Base-by-base conservation (phyloP, 1,284 basidiomycete genomes). In the Phylloboletellus chloephorus region DNA sequence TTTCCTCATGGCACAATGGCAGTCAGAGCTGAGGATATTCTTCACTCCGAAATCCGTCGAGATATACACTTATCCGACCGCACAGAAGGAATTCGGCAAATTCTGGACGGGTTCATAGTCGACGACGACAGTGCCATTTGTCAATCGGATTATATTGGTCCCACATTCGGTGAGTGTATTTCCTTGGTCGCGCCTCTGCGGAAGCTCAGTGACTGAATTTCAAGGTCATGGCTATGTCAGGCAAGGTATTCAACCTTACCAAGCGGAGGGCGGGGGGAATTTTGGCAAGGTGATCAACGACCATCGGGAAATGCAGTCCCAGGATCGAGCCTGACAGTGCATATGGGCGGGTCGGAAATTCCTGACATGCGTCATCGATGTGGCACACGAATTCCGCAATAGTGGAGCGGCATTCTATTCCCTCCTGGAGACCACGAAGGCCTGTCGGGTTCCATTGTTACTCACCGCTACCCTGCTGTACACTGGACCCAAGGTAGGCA, bases 111-210 rank as follows among this genome's bases (percentile, higher is more conserved):
- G 35, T 1, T 35, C 37, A 17, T 46, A 41, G 44, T 26, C 25
- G 22, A 46, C 37, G 6, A 46, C 37, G 3, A 47, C 21, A 19
- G 46, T 30, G 11, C 45, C 43, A 1, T 30, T 19, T 8, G 46
- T 47, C 0, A 47, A 33, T 19, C 9, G 45, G 11, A 46, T 47
- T 9, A 46, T 47, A 1, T 13, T 47, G 17, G 38, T 46, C 19
- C 44, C 43, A 23, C 46, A 47, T 22, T 45, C 32, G 15, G 44
- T 45, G 32, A 29, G 44, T n/a, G n/a, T n/a, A n/a, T n/a, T n/a
- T n/a, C n/a, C n/a, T n/a, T n/a, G n/a, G n/a, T n/a, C n/a, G n/a
- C n/a, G n/a, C n/a, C n/a, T n/a, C n/a, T n/a, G n/a, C n/a, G n/a
- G n/a, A n/a, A n/a, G n/a, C n/a, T n/a, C n/a, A n/a, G n/a, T n/a